Conservation (phyloP, 352 stramenopile genomes). For the Saprolegnia parasitica region DNA sequence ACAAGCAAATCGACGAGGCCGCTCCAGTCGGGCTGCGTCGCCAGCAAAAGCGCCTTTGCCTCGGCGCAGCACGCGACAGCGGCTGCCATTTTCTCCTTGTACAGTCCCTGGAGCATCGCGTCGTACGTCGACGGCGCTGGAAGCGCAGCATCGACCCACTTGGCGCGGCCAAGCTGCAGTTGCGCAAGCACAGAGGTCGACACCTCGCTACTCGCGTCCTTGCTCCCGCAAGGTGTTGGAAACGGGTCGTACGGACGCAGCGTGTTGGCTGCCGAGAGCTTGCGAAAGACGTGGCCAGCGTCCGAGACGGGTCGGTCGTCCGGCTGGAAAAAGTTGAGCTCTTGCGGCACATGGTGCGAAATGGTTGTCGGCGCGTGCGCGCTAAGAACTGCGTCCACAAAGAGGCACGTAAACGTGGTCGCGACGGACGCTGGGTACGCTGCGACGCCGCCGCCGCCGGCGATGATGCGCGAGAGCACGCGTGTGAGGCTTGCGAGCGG, state of each 20-base stretch:
- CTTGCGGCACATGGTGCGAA: constrained; percentile 61
- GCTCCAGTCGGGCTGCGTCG: constrained; percentile 36
- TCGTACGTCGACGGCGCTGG: constrained; percentile 13
- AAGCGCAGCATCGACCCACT: not conserved
- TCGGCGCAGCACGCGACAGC: not conserved
- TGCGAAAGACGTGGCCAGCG: not conserved
- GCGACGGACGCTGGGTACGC: constrained; percentile 65
- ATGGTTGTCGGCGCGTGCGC: constrained; percentile 60
- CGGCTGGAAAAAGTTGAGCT: constrained; percentile 29
- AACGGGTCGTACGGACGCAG: constrained; percentile 18
- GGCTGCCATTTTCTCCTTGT: not conserved
- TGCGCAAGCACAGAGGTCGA: constrained; percentile 4
- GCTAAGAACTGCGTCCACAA: constrained; percentile 60
- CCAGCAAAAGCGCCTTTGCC: constrained; percentile 4
- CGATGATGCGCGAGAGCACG: constrained; percentile 48
- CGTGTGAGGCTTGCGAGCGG: constrained; percentile 46
- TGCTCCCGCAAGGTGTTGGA: not conserved
- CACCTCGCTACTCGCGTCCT: not conserved
- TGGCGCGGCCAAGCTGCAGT: not conserved
- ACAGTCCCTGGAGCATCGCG: not conserved
- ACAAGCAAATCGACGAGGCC: constrained; percentile 62
- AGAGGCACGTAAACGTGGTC: constrained; percentile 60
- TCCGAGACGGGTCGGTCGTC: not conserved
- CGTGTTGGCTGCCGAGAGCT: constrained; percentile 12
- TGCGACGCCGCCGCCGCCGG: constrained; percentile 52